Evolutionary conservation across 345 rosid genomes (phyloP).

Genomic region (Anacardium occidentale): DNA sequence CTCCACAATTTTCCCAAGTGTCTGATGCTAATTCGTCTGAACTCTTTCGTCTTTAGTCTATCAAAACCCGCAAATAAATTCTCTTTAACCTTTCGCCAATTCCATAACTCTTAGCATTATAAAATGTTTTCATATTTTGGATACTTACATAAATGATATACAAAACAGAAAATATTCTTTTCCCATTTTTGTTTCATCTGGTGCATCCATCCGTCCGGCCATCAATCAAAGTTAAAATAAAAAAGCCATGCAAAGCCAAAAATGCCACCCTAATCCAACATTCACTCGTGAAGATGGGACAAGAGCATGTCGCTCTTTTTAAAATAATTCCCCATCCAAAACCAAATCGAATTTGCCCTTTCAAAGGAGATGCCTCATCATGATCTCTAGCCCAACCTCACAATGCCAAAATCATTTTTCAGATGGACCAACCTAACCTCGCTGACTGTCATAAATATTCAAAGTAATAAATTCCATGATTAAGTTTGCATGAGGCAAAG

Average conservation of each 20-base stretch:
- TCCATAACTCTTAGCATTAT: too few relatives aligned
- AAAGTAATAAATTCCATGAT: too few relatives aligned
- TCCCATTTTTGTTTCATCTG: too few relatives aligned
- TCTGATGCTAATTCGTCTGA: too few relatives aligned
- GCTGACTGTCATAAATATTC: neutral
- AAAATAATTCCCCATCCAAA: neutral
- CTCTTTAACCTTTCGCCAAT: too few relatives aligned
- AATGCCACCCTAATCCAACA: constrained; percentile 3
- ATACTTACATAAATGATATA: neutral
- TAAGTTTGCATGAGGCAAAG: too few relatives aligned
- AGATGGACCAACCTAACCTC: neutral
- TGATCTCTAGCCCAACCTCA: neutral
- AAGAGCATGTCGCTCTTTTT: neutral
- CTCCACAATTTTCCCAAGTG: too few relatives aligned
- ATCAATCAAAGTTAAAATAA: constrained; percentile 9
- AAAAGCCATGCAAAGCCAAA: constrained; percentile 6
- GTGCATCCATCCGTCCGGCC: neutral
- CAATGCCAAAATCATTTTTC: neutral
- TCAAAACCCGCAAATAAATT: too few relatives aligned
- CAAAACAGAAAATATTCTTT: neutral
- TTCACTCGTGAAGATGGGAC: constrained; percentile 8
- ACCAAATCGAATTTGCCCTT: neutral
- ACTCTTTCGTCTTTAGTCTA: too few relatives aligned
- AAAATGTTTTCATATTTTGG: too few relatives aligned
- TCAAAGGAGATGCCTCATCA: too few relatives aligned